Evolutionary conservation across 768 basidiomycete species (phyloP).

Genomic region (Podaxis pistillaris): DNA sequence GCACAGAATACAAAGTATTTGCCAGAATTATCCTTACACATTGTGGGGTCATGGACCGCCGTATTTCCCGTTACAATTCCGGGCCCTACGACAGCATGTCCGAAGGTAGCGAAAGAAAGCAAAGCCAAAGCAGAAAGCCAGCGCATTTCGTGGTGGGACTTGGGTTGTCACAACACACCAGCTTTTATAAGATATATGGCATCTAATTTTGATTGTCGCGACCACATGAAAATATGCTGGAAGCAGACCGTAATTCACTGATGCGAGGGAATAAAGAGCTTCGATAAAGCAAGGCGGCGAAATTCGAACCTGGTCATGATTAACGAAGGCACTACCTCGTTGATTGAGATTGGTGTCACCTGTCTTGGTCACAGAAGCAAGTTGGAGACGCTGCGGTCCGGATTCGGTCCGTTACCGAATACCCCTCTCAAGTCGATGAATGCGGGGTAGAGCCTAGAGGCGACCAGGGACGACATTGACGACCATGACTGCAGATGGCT

Average conservation of each 20-base stretch:
- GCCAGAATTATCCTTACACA: conserved; percentile 47
- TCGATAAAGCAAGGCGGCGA: conserved; percentile 6
- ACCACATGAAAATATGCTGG: background rate
- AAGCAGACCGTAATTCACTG: background rate
- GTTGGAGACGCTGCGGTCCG: background rate
- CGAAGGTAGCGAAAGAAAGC: conserved; percentile 18
- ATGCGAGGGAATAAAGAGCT: background rate
- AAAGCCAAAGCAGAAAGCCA: conserved; percentile 16
- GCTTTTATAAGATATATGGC: background rate
- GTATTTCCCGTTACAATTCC: conserved; percentile 39
- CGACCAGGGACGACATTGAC: background rate
- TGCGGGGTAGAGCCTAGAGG: background rate
- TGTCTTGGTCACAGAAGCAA: background rate
- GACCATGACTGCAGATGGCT: background rate
- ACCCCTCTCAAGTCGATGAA: background rate
- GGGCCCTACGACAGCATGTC: conserved; percentile 33
- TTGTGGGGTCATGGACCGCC: conserved; percentile 45
- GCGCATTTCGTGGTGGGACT: conserved; percentile 32
- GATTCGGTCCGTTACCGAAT: background rate
- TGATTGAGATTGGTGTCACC: background rate
- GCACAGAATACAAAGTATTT: conserved; percentile 49
- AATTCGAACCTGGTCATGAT: conserved; percentile 8
- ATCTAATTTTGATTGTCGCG: background rate
- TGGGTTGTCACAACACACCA: conserved; percentile 14
- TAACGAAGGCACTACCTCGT: background rate